Percentiles rank a stretch among this genome's conserved stretches.
phyloP scores from a whole-genome alignment of 345 rosid genomes.

The Trapa bicornis region DNA sequence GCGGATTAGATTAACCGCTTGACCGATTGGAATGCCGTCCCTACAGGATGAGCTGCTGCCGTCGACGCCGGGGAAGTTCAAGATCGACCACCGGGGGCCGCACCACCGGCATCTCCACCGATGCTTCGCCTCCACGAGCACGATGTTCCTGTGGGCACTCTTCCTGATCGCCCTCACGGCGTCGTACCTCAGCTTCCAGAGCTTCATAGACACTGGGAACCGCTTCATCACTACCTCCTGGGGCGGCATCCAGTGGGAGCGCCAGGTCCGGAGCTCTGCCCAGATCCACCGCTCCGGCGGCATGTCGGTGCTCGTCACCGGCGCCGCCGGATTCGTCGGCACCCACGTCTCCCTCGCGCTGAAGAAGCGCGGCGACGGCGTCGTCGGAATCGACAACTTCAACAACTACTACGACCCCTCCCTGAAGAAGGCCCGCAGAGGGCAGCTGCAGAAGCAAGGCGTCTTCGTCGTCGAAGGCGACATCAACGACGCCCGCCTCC shows the following conservation, averaged over 20 bases:
- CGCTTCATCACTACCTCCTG: constrained; percentile 21
- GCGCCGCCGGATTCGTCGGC: constrained; percentile 27
- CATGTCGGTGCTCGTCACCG: constrained; percentile 27
- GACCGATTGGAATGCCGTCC: constrained; percentile 16
- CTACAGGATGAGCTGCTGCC: constrained; percentile 37
- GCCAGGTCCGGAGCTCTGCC: constrained; percentile 19
- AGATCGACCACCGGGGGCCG: constrained; percentile 28
- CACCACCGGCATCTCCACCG: constrained; percentile 31
- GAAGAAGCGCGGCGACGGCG: constrained; percentile 28
- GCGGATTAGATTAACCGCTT: not conserved
- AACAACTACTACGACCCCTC: constrained; percentile 29
- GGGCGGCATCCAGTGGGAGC: constrained; percentile 31
- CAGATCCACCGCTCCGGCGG: constrained; percentile 17
- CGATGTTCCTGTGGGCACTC: constrained; percentile 41
- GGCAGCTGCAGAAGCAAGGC: constrained; percentile 11
- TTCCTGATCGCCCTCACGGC: constrained; percentile 41
- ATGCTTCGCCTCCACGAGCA: constrained; percentile 35
- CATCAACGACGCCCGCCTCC: constrained; percentile 25
- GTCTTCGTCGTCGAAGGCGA: constrained; percentile 22
- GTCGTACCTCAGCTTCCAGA: constrained; percentile 32
- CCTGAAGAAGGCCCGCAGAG: constrained; percentile 16
- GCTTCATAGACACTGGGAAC: constrained; percentile 31
- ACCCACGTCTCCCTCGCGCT: constrained; percentile 23
- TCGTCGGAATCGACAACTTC: constrained; percentile 26
- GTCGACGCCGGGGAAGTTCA: constrained; percentile 42